phyloP scores from a whole-genome alignment of 345 rosid species.

The Capsella bursapastoris region DNA sequence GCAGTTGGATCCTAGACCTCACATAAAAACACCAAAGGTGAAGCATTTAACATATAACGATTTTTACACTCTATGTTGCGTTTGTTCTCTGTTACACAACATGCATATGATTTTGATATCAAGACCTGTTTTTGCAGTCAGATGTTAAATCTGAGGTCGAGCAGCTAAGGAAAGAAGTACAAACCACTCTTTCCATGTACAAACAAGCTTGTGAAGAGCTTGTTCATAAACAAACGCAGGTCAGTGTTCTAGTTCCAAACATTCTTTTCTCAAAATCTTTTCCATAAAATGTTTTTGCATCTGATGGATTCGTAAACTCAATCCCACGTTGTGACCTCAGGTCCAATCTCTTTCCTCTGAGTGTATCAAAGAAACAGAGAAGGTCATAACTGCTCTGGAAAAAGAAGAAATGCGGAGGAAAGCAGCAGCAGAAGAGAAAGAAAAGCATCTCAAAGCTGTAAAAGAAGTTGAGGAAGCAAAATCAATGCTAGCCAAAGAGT shows the following conservation, averaged over 20 bases:
- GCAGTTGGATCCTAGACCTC: slow-evolving; percentile 27
- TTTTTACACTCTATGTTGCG: background rate
- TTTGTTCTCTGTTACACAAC: slow-evolving; percentile 15
- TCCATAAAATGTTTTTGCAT: background rate
- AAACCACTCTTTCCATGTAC: slow-evolving; percentile 65
- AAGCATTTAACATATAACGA: background rate
- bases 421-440: slow-evolving; percentile 74
- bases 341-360: slow-evolving; percentile 70
- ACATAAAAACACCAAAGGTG: slow-evolving; percentile 38
- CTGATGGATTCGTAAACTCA: slow-evolving; percentile 29
- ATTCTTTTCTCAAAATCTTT: background rate
- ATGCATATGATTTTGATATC: slow-evolving; percentile 26
- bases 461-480: slow-evolving; percentile 79
- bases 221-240: slow-evolving; percentile 75
- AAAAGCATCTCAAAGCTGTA: slow-evolving; percentile 61
- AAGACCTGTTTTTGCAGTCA: slow-evolving; percentile 48
- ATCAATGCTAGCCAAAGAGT: slow-evolving; percentile 63
- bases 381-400: slow-evolving; percentile 62
- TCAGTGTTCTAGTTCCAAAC: slow-evolving; percentile 26
- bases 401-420: slow-evolving; percentile 71
- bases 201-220: slow-evolving; percentile 75
- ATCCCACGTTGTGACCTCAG: slow-evolving; percentile 47
- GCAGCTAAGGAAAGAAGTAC: slow-evolving; percentile 66
- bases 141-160: slow-evolving; percentile 65
- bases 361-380: slow-evolving; percentile 65